Evolutionary conservation across 805 yeast genomes (phyloP), one percentile per base, ranked within the genome.

Genomic region (Sungouiella thailandica): DNA sequence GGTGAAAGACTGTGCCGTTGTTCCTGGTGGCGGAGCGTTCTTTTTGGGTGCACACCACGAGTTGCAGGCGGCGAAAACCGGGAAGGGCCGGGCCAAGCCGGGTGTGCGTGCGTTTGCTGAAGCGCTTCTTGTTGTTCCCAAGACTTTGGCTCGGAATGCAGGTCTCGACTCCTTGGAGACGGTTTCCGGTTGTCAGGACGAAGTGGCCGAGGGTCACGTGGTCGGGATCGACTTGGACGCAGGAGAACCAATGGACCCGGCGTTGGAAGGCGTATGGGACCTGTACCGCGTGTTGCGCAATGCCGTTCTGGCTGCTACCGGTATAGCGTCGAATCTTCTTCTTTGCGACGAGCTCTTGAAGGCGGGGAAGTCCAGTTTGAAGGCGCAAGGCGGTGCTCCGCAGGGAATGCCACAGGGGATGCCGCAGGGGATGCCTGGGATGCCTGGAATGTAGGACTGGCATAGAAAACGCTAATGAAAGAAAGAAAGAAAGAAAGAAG

Each of bases 11-110:
- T 75, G 78, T 49, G 64, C 82, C 26, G 80, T 93, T 25, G 80
- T 93, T 29, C 96, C 98, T 5, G 99, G 99, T 42, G 99, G 93
- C 1, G 99, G 99, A 37, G 93, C 97, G 2, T 93, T 83, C 61
- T 94, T 80, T 66, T 69, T 93, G 53, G 80, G 94, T 35, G 86
- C 90, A 39, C 75, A 87, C 34, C 73, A 78, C 50, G 74, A 84
- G 52, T 67, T 88, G 44, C 62, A 68, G 36, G 31, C 40, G 16
- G 68, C 76, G 32, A 74, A 74, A 44, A 55, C 76, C 29, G 73
- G 78, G 36, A 85, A 82, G 59, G 97, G 98, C 38, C 83, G 85
- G 60, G 74, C 78, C 42, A 84, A 88, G 61, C 78, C 93, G 6
- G 99, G 99, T 46, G 75, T 90, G 34, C 80, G 80, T 55, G 96